phyloP scores from a whole-genome alignment of 169 alveolate species.

The Condylostoma magnum region DNA sequence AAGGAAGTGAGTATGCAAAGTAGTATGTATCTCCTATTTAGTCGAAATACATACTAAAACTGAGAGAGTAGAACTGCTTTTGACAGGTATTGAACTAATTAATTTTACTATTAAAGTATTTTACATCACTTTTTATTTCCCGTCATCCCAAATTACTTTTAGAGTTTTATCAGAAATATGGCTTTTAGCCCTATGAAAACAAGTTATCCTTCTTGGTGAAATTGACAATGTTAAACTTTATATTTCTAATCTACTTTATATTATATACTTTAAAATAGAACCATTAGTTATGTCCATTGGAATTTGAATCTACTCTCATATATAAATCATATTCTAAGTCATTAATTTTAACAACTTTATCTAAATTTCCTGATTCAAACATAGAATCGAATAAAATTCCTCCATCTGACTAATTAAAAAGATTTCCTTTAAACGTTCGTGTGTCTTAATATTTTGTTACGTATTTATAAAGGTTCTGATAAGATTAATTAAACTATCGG shows the following conservation, averaged over 20 bases:
- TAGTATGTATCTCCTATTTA: constrained; percentile 60
- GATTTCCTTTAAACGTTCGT: constrained; percentile 2
- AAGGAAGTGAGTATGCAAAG: constrained; percentile 72
- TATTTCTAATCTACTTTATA: neutral
- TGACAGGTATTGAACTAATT: too few species aligned
- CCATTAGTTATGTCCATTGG: constrained; percentile 27
- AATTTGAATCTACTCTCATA: constrained; percentile 18
- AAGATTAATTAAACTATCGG: neutral
- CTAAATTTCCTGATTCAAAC: constrained; percentile 88
- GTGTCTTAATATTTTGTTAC: neutral
- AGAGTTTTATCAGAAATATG: neutral
- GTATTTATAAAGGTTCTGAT: neutral
- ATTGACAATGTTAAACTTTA: constrained; percentile 22
- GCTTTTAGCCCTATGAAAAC: constrained; percentile 8
- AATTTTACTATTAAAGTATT: constrained; percentile 4
- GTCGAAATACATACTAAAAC: constrained; percentile 39
- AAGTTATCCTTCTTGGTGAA: neutral
- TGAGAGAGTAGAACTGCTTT: constrained; percentile 12
- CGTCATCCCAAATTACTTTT: constrained; percentile 39
- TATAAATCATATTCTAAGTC: constrained; percentile 41
- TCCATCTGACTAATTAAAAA: neutral
- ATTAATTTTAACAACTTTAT: constrained; percentile 79
- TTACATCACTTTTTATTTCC: constrained; percentile 32
- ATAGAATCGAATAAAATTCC: constrained; percentile 84
- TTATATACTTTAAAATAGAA: constrained; percentile 15